Evolutionary conservation across 2,329 filamentous ascomycete species (phyloP).

Genomic region (Fusarium poae): DNA sequence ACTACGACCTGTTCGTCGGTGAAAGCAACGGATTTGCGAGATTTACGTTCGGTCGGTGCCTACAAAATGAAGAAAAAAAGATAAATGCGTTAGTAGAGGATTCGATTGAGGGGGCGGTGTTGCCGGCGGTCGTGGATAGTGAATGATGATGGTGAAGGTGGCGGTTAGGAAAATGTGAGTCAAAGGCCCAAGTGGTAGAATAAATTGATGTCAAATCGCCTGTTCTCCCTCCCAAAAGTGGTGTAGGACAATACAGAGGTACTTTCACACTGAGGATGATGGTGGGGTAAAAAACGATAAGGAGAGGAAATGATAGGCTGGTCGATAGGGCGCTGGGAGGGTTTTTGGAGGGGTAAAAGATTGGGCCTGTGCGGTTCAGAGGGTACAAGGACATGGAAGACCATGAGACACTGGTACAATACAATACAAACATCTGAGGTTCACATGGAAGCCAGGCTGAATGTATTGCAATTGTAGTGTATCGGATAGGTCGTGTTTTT

Average conservation of each 20-base stretch:
- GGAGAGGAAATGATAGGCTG: slow-evolving; percentile 31
- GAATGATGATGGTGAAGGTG: slow-evolving; percentile 38
- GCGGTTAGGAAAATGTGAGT: slow-evolving; percentile 50
- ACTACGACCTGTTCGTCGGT: slow-evolving; percentile 89
- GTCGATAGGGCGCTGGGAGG: slow-evolving; percentile 35
- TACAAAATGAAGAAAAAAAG: slow-evolving; percentile 41
- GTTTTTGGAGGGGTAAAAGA: slow-evolving; percentile 47
- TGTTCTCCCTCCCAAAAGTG: slow-evolving; percentile 34
- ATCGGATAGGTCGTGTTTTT: background rate
- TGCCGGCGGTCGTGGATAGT: slow-evolving; percentile 10
- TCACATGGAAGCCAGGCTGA: slow-evolving; percentile 19
- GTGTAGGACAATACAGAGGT: slow-evolving; percentile 41
- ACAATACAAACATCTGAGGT: slow-evolving; percentile 24
- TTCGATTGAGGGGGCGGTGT: slow-evolving; percentile 16
- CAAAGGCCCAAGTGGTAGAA: slow-evolving; percentile 39
- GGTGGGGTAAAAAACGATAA: slow-evolving; percentile 30
- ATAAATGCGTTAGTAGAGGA: slow-evolving; percentile 32
- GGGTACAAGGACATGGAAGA: slow-evolving; percentile 16
- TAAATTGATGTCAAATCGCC: slow-evolving; percentile 42
- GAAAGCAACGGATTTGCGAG: slow-evolving; percentile 94
- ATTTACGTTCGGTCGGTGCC: slow-evolving; percentile 69
- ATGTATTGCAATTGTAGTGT: slow-evolving; percentile 2
- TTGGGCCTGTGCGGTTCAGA: slow-evolving; percentile 29
- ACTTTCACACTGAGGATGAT: slow-evolving; percentile 38
- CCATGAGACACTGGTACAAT: slow-evolving; percentile 26